Percentiles rank a stretch among this genome's conserved stretches.
Evolutionary conservation across 176 grass and related monocot genomes (phyloP).

Genomic region (Dendrocalamus sinicus): DNA sequence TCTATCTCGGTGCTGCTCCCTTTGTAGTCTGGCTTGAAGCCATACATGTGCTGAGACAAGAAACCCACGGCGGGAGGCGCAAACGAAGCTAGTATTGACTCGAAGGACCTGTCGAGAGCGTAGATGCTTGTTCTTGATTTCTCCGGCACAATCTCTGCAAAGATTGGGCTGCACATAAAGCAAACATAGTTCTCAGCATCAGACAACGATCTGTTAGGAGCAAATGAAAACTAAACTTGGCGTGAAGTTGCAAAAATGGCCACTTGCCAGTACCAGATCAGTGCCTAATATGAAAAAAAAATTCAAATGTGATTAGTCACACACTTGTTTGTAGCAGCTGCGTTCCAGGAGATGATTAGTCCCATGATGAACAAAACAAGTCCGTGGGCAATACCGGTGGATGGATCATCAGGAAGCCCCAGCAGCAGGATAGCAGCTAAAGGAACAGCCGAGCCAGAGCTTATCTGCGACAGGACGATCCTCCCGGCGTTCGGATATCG

Average conservation of each 20-base stretch:
- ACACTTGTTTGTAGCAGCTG: constrained; percentile 58
- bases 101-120: constrained; percentile 62
- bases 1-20: constrained; percentile 40
- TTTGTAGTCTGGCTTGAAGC: constrained; percentile 50
- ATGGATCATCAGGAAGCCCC: not conserved
- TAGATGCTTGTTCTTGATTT: constrained; percentile 83
- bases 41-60: constrained; percentile 68
- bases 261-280: not conserved
- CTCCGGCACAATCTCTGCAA: constrained; percentile 86
- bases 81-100: constrained; percentile 80
- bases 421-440: not conserved
- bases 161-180: constrained; percentile 64
- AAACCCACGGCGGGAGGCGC: constrained; percentile 71
- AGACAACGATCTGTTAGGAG: not conserved
- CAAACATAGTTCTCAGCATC: not conserved
- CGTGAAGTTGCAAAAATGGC: no score
- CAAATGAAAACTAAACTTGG: not conserved
- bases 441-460: not conserved
- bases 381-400: not conserved
- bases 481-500: not conserved
- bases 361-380: not conserved
- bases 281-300: not conserved
- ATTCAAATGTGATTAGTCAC: not conserved
- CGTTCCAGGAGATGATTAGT: constrained; percentile 59
- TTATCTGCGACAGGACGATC: not conserved